Evolutionary conservation across 148 eudicot genomes (phyloP).

Genomic region (Rhododendron ferrugineum): DNA sequence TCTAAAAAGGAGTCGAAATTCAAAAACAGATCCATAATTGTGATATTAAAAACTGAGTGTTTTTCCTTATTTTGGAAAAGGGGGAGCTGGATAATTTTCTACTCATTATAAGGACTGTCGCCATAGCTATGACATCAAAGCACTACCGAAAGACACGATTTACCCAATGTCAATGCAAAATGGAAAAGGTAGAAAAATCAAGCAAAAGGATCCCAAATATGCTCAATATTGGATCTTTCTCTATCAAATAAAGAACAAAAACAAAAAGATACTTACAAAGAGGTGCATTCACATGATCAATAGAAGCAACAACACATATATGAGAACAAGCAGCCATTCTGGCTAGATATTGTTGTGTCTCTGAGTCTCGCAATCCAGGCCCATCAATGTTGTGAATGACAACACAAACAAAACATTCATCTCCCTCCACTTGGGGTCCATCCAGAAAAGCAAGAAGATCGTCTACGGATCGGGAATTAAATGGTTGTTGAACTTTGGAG

Average conservation of each 20-base stretch:
- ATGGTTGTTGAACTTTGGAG: constrained; percentile 48
- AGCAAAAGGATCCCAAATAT: background rate
- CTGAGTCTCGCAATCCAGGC: constrained; percentile 81
- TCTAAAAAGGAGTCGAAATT: background rate
- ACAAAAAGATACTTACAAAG: constrained; percentile 49
- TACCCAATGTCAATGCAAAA: background rate
- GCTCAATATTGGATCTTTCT: background rate
- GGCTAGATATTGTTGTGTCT: constrained; percentile 77
- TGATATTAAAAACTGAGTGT: background rate
- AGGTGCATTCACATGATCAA: constrained; percentile 88
- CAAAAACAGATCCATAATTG: background rate
- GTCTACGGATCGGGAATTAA: constrained; percentile 52
- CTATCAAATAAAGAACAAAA: background rate
- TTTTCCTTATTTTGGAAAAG: background rate
- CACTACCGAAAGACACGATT: background rate
- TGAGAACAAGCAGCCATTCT: constrained; percentile 78
- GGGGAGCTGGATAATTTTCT: background rate
- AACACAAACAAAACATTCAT: constrained; percentile 55
- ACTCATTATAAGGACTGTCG: background rate
- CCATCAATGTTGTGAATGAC: constrained; percentile 90
- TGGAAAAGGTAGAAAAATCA: background rate
- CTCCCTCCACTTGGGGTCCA: constrained; percentile 39
- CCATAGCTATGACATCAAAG: background rate
- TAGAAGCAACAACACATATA: constrained; percentile 75
- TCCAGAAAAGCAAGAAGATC: constrained; percentile 73